Conservation (phyloP, 305 asterid species). For the Fraxinus sp. region DNA sequence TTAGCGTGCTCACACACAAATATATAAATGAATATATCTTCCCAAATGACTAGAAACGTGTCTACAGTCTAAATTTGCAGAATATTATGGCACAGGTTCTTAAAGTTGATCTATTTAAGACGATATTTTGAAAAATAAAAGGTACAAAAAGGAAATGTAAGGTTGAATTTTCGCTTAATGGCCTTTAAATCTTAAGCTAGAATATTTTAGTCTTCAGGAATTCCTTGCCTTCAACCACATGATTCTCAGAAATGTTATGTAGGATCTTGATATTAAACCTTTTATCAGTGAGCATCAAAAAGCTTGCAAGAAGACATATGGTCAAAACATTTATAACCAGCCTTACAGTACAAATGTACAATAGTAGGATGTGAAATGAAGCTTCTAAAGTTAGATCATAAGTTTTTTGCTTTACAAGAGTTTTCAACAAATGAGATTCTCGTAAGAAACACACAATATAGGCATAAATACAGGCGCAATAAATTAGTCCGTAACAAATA, state of each 20-base stretch:
- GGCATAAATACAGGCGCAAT: background rate
- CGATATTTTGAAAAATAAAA: background rate
- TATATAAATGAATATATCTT: background rate
- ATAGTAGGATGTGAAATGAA: background rate
- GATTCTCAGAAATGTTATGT: background rate
- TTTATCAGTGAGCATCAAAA: background rate
- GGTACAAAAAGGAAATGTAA: background rate
- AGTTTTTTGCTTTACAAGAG: background rate
- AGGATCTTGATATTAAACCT: background rate
- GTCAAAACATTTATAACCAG: background rate
- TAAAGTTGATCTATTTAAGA: background rate
- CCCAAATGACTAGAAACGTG: background rate
- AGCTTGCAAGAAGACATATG: background rate
- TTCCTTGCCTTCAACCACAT: background rate
- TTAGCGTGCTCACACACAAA: background rate
- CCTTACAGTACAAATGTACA: background rate
- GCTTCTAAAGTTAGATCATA: background rate
- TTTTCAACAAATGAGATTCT: background rate
- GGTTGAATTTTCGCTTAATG: background rate
- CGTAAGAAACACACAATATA: background rate
- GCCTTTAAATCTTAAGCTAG: background rate
- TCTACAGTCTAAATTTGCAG: background rate
- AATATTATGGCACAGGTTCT: background rate
- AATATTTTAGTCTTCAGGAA: background rate
- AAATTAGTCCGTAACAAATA: background rate